phyloP scores from a whole-genome alignment of 202 grass and related monocot species.

The Setaria italica region DNA sequence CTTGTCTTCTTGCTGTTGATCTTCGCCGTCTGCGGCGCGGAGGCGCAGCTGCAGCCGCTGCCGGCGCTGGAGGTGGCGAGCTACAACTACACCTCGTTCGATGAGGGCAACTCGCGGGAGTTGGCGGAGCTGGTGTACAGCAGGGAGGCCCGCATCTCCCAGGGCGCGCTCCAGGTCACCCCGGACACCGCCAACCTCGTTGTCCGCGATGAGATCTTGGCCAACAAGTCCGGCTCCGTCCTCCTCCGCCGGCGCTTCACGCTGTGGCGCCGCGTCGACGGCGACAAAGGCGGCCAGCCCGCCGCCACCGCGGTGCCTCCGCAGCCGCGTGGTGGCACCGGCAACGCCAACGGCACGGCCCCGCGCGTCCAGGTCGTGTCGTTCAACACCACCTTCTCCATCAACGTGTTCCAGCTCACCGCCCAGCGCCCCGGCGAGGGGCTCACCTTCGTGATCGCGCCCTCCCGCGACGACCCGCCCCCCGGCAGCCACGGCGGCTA shows the following conservation, averaged over 20 bases:
- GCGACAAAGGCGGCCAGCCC: too few relatives aligned
- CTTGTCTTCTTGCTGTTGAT: background rate
- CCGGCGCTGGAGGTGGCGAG: background rate
- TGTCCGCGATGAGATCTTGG: background rate
- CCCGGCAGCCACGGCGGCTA: conserved; percentile 47
- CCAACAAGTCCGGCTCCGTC: conserved; percentile 57
- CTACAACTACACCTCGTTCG: conserved; percentile 20
- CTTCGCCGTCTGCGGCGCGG: background rate
- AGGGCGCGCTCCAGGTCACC: conserved; percentile 69
- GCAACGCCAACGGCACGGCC: background rate
- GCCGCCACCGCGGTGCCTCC: too few relatives aligned
- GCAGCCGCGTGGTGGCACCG: too few relatives aligned
- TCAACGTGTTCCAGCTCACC: conserved; percentile 59
- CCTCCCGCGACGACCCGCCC: conserved; percentile 28
- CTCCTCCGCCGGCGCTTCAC: conserved; percentile 43
- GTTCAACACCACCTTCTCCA: conserved; percentile 62
- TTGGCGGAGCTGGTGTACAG: background rate
- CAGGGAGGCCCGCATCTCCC: conserved; percentile 27
- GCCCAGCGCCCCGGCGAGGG: conserved; percentile 49
- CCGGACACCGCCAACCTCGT: conserved; percentile 46
- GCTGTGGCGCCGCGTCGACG: conserved; percentile 39
- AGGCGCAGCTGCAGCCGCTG: background rate
- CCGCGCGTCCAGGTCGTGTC: conserved; percentile 41
- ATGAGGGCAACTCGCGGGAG: background rate
- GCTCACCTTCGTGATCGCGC: conserved; percentile 60